A percentile compares a stretch with the other conserved stretches of the same genome.
These are phyloP conservation scores for Fomitopsis serialis DNA, from an alignment of 768 basidiomycete genomes.

Conservation along the genomic window DNA sequence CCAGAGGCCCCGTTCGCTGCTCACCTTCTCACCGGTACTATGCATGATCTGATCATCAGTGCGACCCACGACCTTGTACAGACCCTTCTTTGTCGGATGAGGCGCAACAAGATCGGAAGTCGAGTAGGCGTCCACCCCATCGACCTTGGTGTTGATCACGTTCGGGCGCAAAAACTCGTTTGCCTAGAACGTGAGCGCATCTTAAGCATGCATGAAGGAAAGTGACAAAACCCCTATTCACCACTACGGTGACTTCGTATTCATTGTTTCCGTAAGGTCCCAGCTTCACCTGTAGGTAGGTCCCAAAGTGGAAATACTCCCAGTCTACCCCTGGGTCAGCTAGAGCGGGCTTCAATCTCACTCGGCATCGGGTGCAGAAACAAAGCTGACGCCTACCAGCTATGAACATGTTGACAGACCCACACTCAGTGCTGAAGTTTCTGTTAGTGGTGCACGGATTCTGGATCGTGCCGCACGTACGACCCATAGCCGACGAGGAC, in stretches of 20 bases:
- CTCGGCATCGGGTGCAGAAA: no score
- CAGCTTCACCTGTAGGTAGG: conserved; percentile 4
- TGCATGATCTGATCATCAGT: conserved; percentile 42
- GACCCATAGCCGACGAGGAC: neutral
- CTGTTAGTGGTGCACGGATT: no score
- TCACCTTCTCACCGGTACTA: conserved; percentile 36
- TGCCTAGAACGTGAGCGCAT: neutral
- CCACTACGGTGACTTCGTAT: conserved; percentile 15
- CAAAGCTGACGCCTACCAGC: neutral
- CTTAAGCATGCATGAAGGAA: neutral
- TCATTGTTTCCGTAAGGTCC: conserved; percentile 11
- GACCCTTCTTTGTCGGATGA: conserved; percentile 33
- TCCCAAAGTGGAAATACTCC: conserved; percentile 18
- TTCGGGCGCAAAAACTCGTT: conserved; percentile 3
- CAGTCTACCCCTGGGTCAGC: conserved; percentile 3
- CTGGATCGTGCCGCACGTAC: neutral
- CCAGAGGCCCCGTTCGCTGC: neutral
- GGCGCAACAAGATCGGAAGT: conserved; percentile 35
- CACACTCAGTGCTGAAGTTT: neutral
- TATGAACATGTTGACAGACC: neutral
- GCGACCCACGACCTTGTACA: conserved; percentile 37
- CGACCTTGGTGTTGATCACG: conserved; percentile 27
- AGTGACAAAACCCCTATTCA: conserved; percentile 1
- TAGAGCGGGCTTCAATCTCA: no score
- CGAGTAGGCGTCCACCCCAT: conserved; percentile 28